phyloP scores from a whole-genome alignment of 2,329 filamentous ascomycete species.

The Metarhizium album region DNA sequence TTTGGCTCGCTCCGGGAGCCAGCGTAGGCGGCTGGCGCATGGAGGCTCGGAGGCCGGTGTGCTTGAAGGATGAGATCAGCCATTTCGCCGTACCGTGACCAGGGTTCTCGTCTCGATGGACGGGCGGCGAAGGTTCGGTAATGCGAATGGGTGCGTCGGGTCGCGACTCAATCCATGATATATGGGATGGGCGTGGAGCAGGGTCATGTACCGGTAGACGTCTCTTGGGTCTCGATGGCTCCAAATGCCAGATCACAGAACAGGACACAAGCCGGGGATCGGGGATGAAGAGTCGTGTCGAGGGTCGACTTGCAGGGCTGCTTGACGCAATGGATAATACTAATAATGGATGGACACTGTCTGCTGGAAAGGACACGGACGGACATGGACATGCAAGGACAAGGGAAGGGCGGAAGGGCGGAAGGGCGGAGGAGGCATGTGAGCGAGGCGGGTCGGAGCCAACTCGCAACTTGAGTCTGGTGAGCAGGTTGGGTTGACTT shows the following conservation, averaged over 20 bases:
- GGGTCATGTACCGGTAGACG: too few relatives aligned
- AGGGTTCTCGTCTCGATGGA: not conserved
- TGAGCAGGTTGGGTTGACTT: too few relatives aligned
- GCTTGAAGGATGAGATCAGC: slow-evolving; percentile 4
- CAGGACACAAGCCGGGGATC: too few relatives aligned
- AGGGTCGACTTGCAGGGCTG: too few relatives aligned
- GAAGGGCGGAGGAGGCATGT: not conserved
- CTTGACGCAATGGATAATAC: too few relatives aligned
- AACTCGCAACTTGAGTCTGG: too few relatives aligned
- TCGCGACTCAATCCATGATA: not conserved
- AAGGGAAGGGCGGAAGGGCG: not conserved
- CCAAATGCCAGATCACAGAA: not conserved
- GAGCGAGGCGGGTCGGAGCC: too few relatives aligned
- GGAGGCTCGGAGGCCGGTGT: slow-evolving; percentile 1
- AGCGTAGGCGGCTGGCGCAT: not conserved
- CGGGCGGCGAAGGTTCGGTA: not conserved
- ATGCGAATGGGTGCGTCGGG: not conserved
- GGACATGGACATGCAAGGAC: not conserved
- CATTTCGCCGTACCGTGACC: too few relatives aligned
- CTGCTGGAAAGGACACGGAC: not conserved
- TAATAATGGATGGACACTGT: not conserved
- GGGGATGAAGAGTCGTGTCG: too few relatives aligned
- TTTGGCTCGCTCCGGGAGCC: not conserved
- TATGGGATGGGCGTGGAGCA: too few relatives aligned
- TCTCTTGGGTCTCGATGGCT: not conserved